Evolutionary conservation across 306 rosid genomes (phyloP), one percentile per base, ranked within the genome.

Genomic region (Trichosanthes cucumerina): DNA sequence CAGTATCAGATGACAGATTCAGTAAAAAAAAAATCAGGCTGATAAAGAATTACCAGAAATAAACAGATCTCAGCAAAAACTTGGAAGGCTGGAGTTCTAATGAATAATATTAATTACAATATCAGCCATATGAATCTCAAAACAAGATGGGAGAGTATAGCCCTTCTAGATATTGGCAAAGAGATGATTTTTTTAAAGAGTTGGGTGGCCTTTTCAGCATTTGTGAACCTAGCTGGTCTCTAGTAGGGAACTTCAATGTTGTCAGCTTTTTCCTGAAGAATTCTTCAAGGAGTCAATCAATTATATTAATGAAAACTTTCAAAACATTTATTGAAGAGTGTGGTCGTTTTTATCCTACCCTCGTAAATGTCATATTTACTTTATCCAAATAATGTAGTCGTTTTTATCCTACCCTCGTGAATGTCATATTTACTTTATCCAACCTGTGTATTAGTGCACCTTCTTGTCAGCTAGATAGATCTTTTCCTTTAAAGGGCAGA

Each of bases 61-160:
- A 75, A 52, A 34, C 7, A 69, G 33, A 43, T 44, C 44, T 34
- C 26, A 65, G 47, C 54, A 21, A 39, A 69, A 69, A 11, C 1
- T 68, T 5, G 9, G 18, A 68, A 41, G 19, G 9, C 1, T 68
- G 50, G 18, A 6, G 53, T 68, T 68, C 33, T 36, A 65, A 16
- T 65, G 46, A 18, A 65, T 4, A 3, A 28, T 28, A 28, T 28
- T 28, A 28, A 21, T 12, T 68, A 4, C 53, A 21, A 41, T 11
- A 66, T 9, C 52, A 39, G 74, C 49, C 50, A 66, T n/a, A 66
- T 66, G 74, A 38, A 66, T 66, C 74, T n/a, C 71, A 64, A 64
- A 64, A 64, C 46, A 39, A 66, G 31, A 66, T 19, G 12, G 33
- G 15, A 26, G 63, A 2, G 15, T 57, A 23, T 8, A 11, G 14